Evolutionary conservation across 2,329 filamentous ascomycete species (phyloP).

Genomic region (Colletotrichum falcatum): DNA sequence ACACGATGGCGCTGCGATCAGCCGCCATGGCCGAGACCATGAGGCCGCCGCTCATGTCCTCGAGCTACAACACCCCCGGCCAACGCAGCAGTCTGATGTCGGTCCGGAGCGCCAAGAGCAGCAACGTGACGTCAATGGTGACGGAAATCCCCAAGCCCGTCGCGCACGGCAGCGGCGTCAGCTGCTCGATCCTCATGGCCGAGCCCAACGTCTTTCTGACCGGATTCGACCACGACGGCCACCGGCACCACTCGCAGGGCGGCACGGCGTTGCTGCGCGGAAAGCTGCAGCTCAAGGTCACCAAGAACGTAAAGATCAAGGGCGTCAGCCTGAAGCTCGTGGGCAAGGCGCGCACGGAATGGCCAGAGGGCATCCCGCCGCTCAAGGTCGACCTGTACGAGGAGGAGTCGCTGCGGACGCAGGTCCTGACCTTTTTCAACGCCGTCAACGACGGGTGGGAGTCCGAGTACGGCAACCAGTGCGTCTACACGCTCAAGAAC

Average conservation of each 20-base stretch:
- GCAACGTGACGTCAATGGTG: slow-evolving; percentile 62
- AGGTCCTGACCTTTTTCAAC: slow-evolving; percentile 94
- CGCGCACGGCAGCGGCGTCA: slow-evolving; percentile 81
- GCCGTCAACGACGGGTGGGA: slow-evolving; percentile 73
- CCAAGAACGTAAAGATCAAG: slow-evolving; percentile 94
- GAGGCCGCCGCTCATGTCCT: slow-evolving; percentile 39
- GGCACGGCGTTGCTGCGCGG: slow-evolving; percentile 89
- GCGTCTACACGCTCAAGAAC: slow-evolving; percentile 63
- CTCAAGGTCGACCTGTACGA: slow-evolving; percentile 86
- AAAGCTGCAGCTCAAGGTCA: slow-evolving; percentile 82
- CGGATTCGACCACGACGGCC: slow-evolving; percentile 80
- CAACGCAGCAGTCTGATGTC: slow-evolving; percentile 65
- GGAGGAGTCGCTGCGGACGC: slow-evolving; percentile 86
- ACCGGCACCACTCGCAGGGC: slow-evolving; percentile 61
- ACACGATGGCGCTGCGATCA: slow-evolving; percentile 42
- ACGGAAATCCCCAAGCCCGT: slow-evolving; percentile 76
- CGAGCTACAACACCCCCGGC: slow-evolving; percentile 45
- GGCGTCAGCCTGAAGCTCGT: slow-evolving; percentile 87
- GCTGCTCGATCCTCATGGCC: slow-evolving; percentile 78
- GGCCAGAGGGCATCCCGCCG: slow-evolving; percentile 95
- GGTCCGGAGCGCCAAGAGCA: slow-evolving; percentile 63
- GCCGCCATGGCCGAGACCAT: slow-evolving; percentile 37
- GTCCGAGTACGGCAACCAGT: slow-evolving; percentile 72
- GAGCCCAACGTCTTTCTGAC: slow-evolving; percentile 85
- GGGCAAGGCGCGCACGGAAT: slow-evolving; percentile 89